These are phyloP conservation scores for Nothophoma quercina DNA, from an alignment of 2,329 filamentous ascomycete genomes.

Conservation along the genomic window DNA sequence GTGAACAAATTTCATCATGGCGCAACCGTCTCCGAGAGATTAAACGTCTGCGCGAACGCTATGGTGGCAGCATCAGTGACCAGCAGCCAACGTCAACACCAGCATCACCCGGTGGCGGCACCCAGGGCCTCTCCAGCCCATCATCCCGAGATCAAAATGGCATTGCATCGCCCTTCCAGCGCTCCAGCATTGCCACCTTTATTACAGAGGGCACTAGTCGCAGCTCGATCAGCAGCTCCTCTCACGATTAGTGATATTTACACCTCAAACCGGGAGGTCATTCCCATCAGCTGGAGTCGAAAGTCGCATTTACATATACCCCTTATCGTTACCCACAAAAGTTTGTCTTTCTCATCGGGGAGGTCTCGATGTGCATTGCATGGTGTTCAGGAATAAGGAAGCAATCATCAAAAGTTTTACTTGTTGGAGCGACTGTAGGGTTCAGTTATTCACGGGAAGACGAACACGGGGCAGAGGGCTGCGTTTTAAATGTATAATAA, in stretches of 20 bases:
- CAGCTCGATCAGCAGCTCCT: constrained; percentile 47
- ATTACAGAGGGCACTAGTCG: constrained; percentile 48
- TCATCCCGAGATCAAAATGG: constrained; percentile 39
- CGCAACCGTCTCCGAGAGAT: constrained; percentile 86
- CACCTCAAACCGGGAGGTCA: constrained; percentile 1
- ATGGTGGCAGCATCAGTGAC: constrained; percentile 28
- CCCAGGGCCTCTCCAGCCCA: constrained; percentile 37
- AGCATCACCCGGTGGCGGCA: constrained; percentile 28
- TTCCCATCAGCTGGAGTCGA: constrained; percentile 9
- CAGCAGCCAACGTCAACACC: constrained; percentile 23
- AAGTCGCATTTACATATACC: constrained; percentile 20
- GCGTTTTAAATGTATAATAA: constrained; percentile 8
- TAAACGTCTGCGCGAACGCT: constrained; percentile 75
- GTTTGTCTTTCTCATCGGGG: constrained; percentile 5
- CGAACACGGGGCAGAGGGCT: no score
- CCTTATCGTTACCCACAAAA: constrained; percentile 16
- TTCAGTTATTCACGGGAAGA: no score
- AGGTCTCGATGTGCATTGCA: constrained; percentile 7
- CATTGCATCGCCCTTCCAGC: constrained; percentile 39
- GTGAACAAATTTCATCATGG: constrained; percentile 90
- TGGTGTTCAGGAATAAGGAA: constrained; percentile 9
- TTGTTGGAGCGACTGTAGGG: no score
- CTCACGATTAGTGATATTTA: constrained; percentile 32
- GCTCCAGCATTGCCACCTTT: constrained; percentile 46
- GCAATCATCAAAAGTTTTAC: constrained; percentile 11